Evolutionary conservation across 371 early-diverging fungal genomes (phyloP).

Genomic region (Mortierella sp.): DNA sequence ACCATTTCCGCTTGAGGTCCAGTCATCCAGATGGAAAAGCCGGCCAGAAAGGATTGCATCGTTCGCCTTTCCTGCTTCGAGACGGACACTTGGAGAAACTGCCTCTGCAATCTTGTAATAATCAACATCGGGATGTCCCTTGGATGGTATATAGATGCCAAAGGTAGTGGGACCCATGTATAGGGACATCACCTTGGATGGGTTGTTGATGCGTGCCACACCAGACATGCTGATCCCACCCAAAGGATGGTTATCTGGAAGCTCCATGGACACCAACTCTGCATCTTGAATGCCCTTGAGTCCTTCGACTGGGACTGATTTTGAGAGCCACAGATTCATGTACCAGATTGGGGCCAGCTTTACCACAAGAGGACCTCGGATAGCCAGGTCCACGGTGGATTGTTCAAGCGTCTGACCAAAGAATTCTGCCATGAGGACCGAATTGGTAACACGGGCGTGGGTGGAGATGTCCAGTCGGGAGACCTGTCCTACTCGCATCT

Average conservation of each 20-base stretch:
- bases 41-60: constrained; percentile 29
- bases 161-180: constrained; percentile 39
- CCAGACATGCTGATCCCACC: constrained; percentile 49
- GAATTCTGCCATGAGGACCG: constrained; percentile 40
- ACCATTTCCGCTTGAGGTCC: constrained; percentile 11
- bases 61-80: constrained; percentile 29
- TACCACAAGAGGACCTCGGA: constrained; percentile 30
- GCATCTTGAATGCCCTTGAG: constrained; percentile 46
- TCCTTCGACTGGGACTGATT: constrained; percentile 29
- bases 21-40: constrained; percentile 51
- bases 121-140: constrained; percentile 30
- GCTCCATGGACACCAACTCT: constrained; percentile 32
- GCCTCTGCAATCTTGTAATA: constrained; percentile 47
- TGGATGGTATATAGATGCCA: constrained; percentile 42
- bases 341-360: constrained; percentile 38
- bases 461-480: constrained; percentile 29
- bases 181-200: constrained; percentile 32
- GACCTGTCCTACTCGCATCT: constrained; percentile 31
- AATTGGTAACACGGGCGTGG: constrained; percentile 38
- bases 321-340: constrained; percentile 27
- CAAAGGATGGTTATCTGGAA: constrained; percentile 37
- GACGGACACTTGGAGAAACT: constrained; percentile 13
- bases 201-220: constrained; percentile 37
- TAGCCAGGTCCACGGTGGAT: constrained; percentile 21
- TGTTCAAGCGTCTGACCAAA: constrained; percentile 22